These are phyloP conservation scores for Gossypium lobatum DNA, from an alignment of 441 rosid genomes.

Conservation along the genomic window DNA sequence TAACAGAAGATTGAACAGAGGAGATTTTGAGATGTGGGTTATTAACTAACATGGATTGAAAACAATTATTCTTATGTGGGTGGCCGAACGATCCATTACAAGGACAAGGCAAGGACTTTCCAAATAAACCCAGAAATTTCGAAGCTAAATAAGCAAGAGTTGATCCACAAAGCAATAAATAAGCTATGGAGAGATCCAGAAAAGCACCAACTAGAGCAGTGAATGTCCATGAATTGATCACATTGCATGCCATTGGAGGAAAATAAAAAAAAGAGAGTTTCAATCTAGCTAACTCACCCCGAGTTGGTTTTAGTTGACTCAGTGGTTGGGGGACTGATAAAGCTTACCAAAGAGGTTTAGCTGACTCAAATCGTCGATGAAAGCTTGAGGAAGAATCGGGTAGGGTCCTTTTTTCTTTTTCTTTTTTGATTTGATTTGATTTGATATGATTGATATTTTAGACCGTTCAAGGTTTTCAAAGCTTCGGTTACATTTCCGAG, in stretches of 20 bases:
- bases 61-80: slow-evolving; percentile 34
- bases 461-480: neutral
- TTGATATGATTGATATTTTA: neutral
- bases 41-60: slow-evolving; percentile 38
- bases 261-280: neutral
- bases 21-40: slow-evolving; percentile 39
- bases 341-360: neutral
- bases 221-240: slow-evolving; percentile 44
- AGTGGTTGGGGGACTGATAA: neutral
- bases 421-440: neutral
- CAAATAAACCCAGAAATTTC: slow-evolving; percentile 50
- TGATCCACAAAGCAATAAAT: slow-evolving; percentile 52
- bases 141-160: slow-evolving; percentile 45
- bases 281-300: neutral
- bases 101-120: slow-evolving; percentile 57
- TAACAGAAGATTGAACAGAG: slow-evolving; percentile 39
- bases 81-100: slow-evolving; percentile 54
- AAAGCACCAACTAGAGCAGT: slow-evolving; percentile 54
- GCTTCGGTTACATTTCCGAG: slow-evolving; percentile 2
- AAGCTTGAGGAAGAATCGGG: neutral
- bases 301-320: neutral
- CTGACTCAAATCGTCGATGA: neutral
- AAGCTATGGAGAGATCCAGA: slow-evolving; percentile 58
- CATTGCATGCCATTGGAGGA: slow-evolving; percentile 40
- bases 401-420: neutral